Base-by-base conservation (phyloP, 371 early-diverging fungal genomes). In the Capillidium rhysosporum region DNA sequence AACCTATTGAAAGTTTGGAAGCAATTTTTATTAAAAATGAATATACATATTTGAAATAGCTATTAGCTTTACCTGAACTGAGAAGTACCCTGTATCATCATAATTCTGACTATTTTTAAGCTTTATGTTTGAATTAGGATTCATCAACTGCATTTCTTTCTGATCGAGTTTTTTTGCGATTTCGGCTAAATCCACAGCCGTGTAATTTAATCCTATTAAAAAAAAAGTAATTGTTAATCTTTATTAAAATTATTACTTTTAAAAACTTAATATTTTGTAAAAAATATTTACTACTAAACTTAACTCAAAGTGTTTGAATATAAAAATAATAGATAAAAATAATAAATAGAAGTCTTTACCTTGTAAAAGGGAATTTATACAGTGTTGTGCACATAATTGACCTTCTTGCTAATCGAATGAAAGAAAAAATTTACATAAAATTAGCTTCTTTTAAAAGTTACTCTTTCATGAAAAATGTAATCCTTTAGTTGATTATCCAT, bases 291-390 rank as follows among this genome's bases (percentile, higher is more conserved):
- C 7, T 34, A 34, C 12, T 7, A 12, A 34, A 34, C 34, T 34
- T 7, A 34, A 34, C 12, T 34, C 34, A 34, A 7, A 34, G 34
- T 34, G 4, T 4, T 12, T 34, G n/a, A n/a, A n/a, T n/a, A n/a
- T n/a, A n/a, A n/a, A n/a, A 4, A 12, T 34, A 34, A 12, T 34
- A 7, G 34, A 7, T 34, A 4, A 12, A 34, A 34, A 34, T 7
- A 4, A 7, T 4, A 34, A 34, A 7, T 34, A 7, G 12, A 34
- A 34, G 12, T 34, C 4, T 4, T 43, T 52, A 57, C 57, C 53
- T 57, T 57, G 57, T 26, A 57, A 46, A 45, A 57, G 57, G 39
- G 57, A 52, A 46, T 57, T 57, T 2, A 57, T 12, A 45, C 57
- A 57, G 31, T 57, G 57, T 9, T 57, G 57, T 14, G 49, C 52